Base-by-base conservation (phyloP, 768 basidiomycete species). In the Collybia sordida region DNA sequence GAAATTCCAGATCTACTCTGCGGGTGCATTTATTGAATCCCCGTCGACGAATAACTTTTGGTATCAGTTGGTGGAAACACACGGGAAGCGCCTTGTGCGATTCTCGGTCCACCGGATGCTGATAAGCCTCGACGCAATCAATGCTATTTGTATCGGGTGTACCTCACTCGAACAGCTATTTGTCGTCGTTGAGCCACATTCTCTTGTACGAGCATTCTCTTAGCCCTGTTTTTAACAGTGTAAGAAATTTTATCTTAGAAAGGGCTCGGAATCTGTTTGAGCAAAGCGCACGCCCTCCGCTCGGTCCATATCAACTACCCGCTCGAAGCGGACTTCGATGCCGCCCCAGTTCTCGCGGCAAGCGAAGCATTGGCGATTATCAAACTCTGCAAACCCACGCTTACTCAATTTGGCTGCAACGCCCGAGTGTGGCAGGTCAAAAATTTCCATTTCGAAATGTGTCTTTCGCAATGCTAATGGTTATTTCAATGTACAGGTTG, bases 371-470 rank as follows among this genome's bases (percentile, higher is more conserved):
- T 78, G 36, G 60, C 62, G 4, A 71, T 90, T 21, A 73, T 77
- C 12, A 68, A 66, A 3, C 66, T 70, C 18, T 86, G 85, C 59
- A 71, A 73, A 27, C 59, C 78, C 7, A 77, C 73, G 3, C 66
- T 90, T 35, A 63, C 63, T 18, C 81, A 84, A 50, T 78, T 91
- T 54, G 89, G 90, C 3, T 83, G 81, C 55, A 84, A 83, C 59
- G 80, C 83, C 0, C 72, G 70, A 31, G 87, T 88, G 1, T 89
- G 85, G 83, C 79, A 86, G 75, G 89, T 88, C 50, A 61, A 72
- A 34, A 17, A 18, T 14, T n/a, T n/a, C n/a, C n/a, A 12, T 36
- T 31, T 44, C 18, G 34, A 19, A 37, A 40, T 42, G 34, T 36
- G 22, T 47, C 44, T 4, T 14, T 12, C 14, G 31, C 11, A 11